These are phyloP conservation scores for Coemansia sp. DNA, from an alignment of 192 early-diverging fungal genomes.

Conservation along the genomic window DNA sequence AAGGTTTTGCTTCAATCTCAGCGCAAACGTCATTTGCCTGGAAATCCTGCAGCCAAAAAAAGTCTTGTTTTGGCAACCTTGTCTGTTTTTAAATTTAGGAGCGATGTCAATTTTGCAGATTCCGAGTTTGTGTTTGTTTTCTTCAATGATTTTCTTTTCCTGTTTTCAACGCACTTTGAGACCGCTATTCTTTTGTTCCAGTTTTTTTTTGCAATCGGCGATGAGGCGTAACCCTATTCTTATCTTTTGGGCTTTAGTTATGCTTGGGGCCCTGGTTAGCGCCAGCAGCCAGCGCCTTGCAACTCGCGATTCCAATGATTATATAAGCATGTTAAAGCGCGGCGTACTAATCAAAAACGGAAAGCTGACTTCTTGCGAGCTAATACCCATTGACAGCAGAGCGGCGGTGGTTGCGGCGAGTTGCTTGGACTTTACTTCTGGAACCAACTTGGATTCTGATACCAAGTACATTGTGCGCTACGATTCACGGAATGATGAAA, in stretches of 20 bases:
- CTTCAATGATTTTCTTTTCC: background rate
- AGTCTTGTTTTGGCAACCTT: too few relatives aligned
- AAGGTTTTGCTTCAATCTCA: too few relatives aligned
- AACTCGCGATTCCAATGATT: background rate
- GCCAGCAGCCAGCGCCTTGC: background rate
- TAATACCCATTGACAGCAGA: conserved; percentile 6
- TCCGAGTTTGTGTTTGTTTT: too few relatives aligned
- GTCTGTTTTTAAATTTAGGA: too few relatives aligned
- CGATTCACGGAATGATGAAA: background rate
- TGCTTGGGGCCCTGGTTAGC: background rate
- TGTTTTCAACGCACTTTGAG: too few relatives aligned
- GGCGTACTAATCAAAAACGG: conserved; percentile 12
- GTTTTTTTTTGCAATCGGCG: background rate
- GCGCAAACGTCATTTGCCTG: too few relatives aligned
- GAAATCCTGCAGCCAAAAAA: too few relatives aligned
- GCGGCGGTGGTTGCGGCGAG: conserved; percentile 7
- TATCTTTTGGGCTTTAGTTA: too few relatives aligned
- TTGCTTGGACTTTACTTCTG: conserved; percentile 5
- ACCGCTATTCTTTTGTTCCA: too few relatives aligned
- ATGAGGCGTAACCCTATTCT: background rate
- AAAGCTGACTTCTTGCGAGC: conserved; percentile 11
- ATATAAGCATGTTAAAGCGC: background rate
- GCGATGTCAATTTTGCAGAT: too few relatives aligned
- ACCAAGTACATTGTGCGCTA: conserved; percentile 11
- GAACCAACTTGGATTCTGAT: background rate